Evolutionary conservation across 352 stramenopile species (phyloP).

Genomic region (Pythium vanterpoolii): DNA sequence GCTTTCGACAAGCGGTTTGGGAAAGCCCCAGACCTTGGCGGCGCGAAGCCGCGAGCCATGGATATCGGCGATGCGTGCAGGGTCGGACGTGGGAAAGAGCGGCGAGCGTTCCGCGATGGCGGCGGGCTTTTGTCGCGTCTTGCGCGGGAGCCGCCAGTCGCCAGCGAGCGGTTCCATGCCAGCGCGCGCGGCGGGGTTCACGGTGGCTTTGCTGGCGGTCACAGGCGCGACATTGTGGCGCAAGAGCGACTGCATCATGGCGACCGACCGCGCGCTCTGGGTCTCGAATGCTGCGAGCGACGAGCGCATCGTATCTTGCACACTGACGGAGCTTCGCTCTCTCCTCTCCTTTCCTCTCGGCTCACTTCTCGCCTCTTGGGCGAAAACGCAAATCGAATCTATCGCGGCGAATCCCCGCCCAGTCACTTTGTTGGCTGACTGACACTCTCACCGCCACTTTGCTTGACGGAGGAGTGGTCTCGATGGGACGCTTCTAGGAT

Average conservation of each 20-base stretch:
- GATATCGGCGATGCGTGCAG: conserved; percentile 20
- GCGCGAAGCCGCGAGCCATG: conserved; percentile 10
- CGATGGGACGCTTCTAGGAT: too few species aligned
- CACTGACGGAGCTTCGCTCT: too few species aligned
- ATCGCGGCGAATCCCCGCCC: background rate
- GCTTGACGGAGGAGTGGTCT: background rate
- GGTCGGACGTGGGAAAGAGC: conserved; percentile 17
- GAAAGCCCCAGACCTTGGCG: conserved; percentile 26
- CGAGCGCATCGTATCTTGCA: conserved; percentile 46
- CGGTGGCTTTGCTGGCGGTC: background rate
- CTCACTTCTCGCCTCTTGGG: too few species aligned
- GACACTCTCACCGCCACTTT: background rate
- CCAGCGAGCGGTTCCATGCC: conserved; percentile 10
- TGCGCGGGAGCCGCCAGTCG: background rate
- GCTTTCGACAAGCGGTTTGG: conserved; percentile 21
- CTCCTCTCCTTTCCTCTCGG: too few species aligned
- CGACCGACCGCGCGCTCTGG: conserved; percentile 19
- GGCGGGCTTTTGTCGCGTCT: background rate
- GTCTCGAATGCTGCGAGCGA: conserved; percentile 35
- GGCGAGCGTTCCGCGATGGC: conserved; percentile 15
- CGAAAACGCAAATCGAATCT: conserved; percentile 16
- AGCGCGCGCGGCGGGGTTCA: conserved; percentile 9
- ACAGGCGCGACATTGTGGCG: background rate
- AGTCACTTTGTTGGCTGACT: background rate
- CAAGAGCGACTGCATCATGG: conserved; percentile 18